Evolutionary conservation across 2,329 filamentous ascomycete species (phyloP).

Genomic region (Xylaria sp.): DNA sequence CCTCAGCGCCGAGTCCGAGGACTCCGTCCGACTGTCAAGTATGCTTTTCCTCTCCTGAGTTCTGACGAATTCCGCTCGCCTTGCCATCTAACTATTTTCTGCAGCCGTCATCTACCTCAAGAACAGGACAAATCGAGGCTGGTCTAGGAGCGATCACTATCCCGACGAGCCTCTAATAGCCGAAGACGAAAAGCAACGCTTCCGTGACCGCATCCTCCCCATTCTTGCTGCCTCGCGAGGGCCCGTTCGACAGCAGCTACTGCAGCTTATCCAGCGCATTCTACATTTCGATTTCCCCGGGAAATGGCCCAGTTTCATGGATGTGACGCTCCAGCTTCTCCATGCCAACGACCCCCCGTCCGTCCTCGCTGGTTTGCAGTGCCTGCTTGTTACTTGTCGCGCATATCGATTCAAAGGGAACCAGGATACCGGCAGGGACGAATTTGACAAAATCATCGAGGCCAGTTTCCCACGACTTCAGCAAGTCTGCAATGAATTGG

Average conservation of each 20-base stretch:
- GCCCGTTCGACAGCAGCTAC: constrained; percentile 89
- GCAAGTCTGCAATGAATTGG: constrained; percentile 85
- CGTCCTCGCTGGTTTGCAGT: constrained; percentile 93
- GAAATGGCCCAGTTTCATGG: constrained; percentile 93
- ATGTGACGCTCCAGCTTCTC: constrained; percentile 89
- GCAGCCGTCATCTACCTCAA: constrained; percentile 97
- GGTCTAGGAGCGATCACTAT: constrained; percentile 81
- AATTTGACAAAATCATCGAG: constrained; percentile 95
- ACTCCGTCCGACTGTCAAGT: constrained; percentile 89
- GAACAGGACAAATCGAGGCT: constrained; percentile 94
- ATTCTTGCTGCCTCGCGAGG: constrained; percentile 84
- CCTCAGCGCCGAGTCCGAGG: constrained; percentile 86
- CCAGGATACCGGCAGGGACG: constrained; percentile 78
- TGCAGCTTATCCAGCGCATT: constrained; percentile 95
- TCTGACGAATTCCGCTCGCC: constrained; percentile 8
- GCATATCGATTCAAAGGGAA: constrained; percentile 92
- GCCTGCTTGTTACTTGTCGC: constrained; percentile 91
- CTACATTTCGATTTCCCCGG: constrained; percentile 94
- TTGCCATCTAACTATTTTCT: constrained; percentile 37
- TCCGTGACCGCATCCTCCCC: constrained; percentile 89
- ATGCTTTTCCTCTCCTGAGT: constrained; percentile 55
- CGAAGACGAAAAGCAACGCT: constrained; percentile 88
- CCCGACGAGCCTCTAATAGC: constrained; percentile 79
- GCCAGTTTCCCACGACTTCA: constrained; percentile 89
- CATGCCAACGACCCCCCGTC: constrained; percentile 86